Evolutionary conservation across 2,329 filamentous ascomycete genomes (phyloP).

Genomic region (Verticillium isaacii): DNA sequence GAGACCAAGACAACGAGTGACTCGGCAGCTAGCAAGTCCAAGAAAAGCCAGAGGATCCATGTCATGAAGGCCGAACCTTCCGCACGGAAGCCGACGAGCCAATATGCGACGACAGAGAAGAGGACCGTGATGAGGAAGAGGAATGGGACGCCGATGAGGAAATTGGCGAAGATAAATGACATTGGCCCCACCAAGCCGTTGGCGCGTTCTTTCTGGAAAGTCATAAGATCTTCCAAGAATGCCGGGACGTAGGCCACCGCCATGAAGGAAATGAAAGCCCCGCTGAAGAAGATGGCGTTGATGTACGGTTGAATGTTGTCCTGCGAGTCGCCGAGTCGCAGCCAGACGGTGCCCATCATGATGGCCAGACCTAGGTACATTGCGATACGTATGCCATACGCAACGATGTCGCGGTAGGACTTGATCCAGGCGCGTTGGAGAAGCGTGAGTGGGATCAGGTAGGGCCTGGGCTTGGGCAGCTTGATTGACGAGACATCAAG

Average conservation of each 20-base stretch:
- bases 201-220: slow-evolving; percentile 70
- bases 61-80: slow-evolving; percentile 64
- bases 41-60: slow-evolving; percentile 80
- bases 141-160: slow-evolving; percentile 76
- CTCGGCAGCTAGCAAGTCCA: slow-evolving; percentile 78
- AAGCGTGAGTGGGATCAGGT: slow-evolving; percentile 56
- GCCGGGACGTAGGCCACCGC: slow-evolving; percentile 80
- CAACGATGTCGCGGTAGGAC: slow-evolving; percentile 76
- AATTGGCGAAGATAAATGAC: slow-evolving; percentile 72
- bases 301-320: slow-evolving; percentile 74
- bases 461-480: slow-evolving; percentile 35
- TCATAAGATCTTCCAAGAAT: slow-evolving; percentile 72
- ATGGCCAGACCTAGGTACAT: slow-evolving; percentile 77
- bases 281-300: slow-evolving; percentile 76
- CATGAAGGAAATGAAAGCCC: slow-evolving; percentile 76
- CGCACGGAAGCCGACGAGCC: slow-evolving; percentile 71
- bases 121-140: slow-evolving; percentile 72
- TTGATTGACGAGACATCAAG: slow-evolving; percentile 5
- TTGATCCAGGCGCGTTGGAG: slow-evolving; percentile 80
- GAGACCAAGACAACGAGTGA: slow-evolving; percentile 75
- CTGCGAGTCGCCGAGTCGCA: slow-evolving; percentile 65
- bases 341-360: slow-evolving; percentile 86
- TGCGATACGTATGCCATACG: slow-evolving; percentile 74
- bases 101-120: slow-evolving; percentile 74
- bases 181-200: slow-evolving; percentile 77